Percentiles rank a stretch among this genome's conserved stretches.
Evolutionary conservation across 768 basidiomycete genomes (phyloP).

Genomic region (Phanerochaete sordida): DNA sequence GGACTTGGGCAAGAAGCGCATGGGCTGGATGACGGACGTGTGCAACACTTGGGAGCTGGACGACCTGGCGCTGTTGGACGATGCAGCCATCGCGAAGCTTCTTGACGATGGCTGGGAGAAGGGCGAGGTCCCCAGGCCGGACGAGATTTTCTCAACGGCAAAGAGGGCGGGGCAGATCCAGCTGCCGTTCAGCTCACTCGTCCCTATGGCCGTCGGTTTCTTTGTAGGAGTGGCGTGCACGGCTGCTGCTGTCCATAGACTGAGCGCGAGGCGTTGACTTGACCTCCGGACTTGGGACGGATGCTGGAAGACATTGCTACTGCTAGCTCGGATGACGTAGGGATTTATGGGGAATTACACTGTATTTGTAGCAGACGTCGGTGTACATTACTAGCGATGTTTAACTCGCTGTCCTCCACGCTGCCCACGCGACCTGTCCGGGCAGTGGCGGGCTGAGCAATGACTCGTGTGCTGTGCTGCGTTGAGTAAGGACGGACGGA

Average conservation of each 20-base stretch:
- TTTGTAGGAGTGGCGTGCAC: constrained; percentile 40
- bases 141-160: constrained; percentile 8
- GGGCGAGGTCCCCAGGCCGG: constrained; percentile 35
- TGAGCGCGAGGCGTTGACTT: constrained; percentile 25
- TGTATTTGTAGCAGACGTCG: not conserved
- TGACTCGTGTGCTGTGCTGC: constrained; percentile 3
- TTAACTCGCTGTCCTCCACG: not conserved
- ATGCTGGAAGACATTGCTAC: too few relatives aligned
- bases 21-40: constrained; percentile 89
- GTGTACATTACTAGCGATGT: not conserved
- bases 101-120: constrained; percentile 88
- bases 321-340: not conserved
- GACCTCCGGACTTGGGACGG: not conserved
- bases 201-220: constrained; percentile 37
- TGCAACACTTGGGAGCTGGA: constrained; percentile 87
- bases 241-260: constrained; percentile 27
- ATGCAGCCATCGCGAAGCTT: constrained; percentile 56
- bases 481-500: not conserved
- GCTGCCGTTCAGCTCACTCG: constrained; percentile 14
- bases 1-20: constrained; percentile 68
- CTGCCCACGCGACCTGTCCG: not conserved
- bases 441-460: not conserved
- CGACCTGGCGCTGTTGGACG: constrained; percentile 70
- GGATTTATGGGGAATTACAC: not conserved
- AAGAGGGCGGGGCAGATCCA: not conserved